Conservation (phyloP, 805 yeast genomes). For the Saturnispora sekii region DNA sequence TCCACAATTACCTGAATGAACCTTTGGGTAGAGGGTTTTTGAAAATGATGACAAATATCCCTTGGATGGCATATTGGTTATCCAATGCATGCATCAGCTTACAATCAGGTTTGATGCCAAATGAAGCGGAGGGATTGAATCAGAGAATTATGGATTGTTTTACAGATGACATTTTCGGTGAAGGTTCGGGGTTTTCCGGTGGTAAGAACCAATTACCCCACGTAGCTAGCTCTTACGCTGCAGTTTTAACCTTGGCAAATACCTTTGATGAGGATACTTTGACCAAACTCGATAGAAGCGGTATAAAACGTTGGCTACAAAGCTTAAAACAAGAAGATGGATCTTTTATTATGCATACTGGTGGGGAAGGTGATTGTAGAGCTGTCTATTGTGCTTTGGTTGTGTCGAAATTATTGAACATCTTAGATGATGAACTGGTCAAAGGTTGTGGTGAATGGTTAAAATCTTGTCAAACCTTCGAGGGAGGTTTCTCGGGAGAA, state of each 20-base stretch:
- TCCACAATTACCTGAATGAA: slow-evolving; percentile 30
- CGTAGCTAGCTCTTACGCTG: slow-evolving; percentile 77
- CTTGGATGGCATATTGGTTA: slow-evolving; percentile 88
- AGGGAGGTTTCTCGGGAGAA: slow-evolving; percentile 89
- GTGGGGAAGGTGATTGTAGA: slow-evolving; percentile 81
- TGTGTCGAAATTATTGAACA: slow-evolving; percentile 54
- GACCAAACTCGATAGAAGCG: slow-evolving; percentile 34
- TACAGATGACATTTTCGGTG: slow-evolving; percentile 17
- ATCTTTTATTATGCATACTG: slow-evolving; percentile 60
- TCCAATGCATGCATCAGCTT: slow-evolving; percentile 42
- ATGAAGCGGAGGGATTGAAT: slow-evolving; percentile 7
- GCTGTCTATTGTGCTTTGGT: slow-evolving; percentile 83
- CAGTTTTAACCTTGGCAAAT: slow-evolving; percentile 49
- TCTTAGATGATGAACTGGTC: slow-evolving; percentile 51
- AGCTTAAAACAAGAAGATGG: slow-evolving; percentile 60
- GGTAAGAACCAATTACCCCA: slow-evolving; percentile 79
- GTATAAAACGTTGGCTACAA: slow-evolving; percentile 56
- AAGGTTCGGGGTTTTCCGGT: slow-evolving; percentile 52
- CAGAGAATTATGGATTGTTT: slow-evolving; percentile 8
- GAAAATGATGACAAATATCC: slow-evolving; percentile 76
- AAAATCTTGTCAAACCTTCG: slow-evolving; percentile 70
- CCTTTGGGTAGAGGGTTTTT: slow-evolving; percentile 42
- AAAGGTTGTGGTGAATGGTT: slow-evolving; percentile 53
- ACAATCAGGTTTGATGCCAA: slow-evolving; percentile 13
- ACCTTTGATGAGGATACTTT: slow-evolving; percentile 34